A percentile compares a stretch with the other conserved stretches of the same genome.
Evolutionary conservation across 2,329 filamentous ascomycete genomes (phyloP).

Genomic region (Xylaria sp.): DNA sequence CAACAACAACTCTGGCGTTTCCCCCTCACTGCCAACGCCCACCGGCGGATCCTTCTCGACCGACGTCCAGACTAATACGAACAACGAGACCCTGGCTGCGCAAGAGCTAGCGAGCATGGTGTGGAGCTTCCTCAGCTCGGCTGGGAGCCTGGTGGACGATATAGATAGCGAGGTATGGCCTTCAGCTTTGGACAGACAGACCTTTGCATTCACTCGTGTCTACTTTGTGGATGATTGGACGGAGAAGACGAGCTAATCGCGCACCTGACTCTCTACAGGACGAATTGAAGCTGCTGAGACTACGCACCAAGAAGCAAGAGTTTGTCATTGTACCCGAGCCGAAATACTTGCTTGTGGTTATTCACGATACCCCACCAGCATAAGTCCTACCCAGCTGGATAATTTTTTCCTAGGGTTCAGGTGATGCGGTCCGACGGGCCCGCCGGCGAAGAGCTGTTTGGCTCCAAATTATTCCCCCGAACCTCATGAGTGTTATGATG

Average conservation of each 20-base stretch:
- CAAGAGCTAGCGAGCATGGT: conserved; percentile 81
- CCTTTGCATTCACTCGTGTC: conserved; percentile 1
- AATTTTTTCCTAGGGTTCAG: not conserved
- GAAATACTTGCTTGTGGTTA: conserved; percentile 81
- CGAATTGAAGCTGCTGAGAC: conserved; percentile 77
- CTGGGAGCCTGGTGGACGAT: conserved; percentile 75
- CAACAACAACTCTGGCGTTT: conserved; percentile 32
- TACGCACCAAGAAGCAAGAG: conserved; percentile 87
- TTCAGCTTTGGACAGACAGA: conserved; percentile 9
- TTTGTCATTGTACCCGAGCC: conserved; percentile 83
- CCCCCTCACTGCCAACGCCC: conserved; percentile 43
- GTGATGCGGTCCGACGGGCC: conserved; percentile 18
- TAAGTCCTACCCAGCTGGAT: conserved; percentile 50
- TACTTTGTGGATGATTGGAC: conserved; percentile 4
- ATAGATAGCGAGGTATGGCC: conserved; percentile 73
- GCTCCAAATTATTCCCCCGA: conserved; percentile 7
- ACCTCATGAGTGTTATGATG: not conserved
- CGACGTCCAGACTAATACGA: conserved; percentile 54
- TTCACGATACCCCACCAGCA: conserved; percentile 82
- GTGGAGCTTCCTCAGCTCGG: conserved; percentile 77
- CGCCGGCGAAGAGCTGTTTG: conserved; percentile 6
- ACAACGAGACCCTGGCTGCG: conserved; percentile 66
- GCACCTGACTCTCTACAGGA: conserved; percentile 60
- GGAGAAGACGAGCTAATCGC: conserved; percentile 18
- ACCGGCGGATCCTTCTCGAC: conserved; percentile 56